Evolutionary conservation across 108 stramenopile genomes (phyloP), one percentile per base, ranked within the genome.

Genomic region (Fragilariopsis cylindrus): DNA sequence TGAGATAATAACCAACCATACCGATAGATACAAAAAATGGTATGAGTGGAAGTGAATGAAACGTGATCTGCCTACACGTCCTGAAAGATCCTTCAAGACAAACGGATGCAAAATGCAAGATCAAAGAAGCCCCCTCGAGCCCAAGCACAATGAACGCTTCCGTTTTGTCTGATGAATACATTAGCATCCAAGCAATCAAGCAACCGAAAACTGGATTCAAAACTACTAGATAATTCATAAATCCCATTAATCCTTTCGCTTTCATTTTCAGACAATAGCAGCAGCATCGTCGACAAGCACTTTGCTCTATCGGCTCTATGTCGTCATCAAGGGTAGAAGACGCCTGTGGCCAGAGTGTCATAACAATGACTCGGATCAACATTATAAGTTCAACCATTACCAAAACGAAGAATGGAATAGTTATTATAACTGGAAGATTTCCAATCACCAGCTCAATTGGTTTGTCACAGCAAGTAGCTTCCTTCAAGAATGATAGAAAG

Each of bases 141-240:
- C 71, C 77, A 9, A 77, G 44, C 11, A 77, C 77, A 5, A 65
- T 21, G 46, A 77, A 77, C 7, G 63, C 70, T 48, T 72, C 77
- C 4, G 13, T 45, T 44, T 71, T 65, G 64, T 77, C 67, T 6
- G 77, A 77, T 72, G 71, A 71, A 66, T 77, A 77, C 30, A 77
- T 44, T 18, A 77, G 64, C 71, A 77, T 77, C 77, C 77, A 77
- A 11, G 77, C 77, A 64, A 77, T 66, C 48, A 77, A 39, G 56
- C 71, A 77, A 55, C 77, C 77, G 66, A 77, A 77, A 63, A 77
- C 65, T 7, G 77, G 77, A 65, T 77, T 77, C 64, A 77, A 8
- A 4, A 77, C 16, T 16, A 77, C 62, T 15, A 77, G 39, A 57
- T 60, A 65, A 50, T 72, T 65, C 43, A 77, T 13, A 3, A 64